phyloP scores from a whole-genome alignment of 805 yeast genomes.

The Candida nemodendra region DNA sequence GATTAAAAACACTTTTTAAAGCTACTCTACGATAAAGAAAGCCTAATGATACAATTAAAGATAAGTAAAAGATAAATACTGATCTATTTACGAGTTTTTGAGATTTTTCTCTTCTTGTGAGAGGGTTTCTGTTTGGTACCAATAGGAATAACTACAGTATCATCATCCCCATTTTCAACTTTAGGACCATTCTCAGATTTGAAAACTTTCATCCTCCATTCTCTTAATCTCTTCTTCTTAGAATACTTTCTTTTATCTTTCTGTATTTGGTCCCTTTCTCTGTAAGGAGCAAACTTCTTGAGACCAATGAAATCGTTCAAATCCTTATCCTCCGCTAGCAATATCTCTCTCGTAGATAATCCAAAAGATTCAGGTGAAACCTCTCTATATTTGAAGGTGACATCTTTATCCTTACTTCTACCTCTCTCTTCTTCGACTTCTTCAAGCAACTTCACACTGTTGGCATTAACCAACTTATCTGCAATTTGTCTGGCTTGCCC shows the following conservation, averaged over 20 bases:
- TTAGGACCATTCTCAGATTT: conserved; percentile 53
- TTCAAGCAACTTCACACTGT: conserved; percentile 61
- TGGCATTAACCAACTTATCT: conserved; percentile 73
- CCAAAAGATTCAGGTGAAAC: conserved; percentile 96
- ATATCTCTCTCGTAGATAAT: conserved; percentile 77
- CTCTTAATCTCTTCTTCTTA: conserved; percentile 76
- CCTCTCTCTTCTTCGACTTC: conserved; percentile 68
- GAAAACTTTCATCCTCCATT: conserved; percentile 88
- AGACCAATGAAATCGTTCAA: conserved; percentile 83
- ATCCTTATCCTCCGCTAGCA: conserved; percentile 84
- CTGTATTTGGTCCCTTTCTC: conserved; percentile 65
- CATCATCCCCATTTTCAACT: conserved; percentile 35
- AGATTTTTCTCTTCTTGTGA: conserved; percentile 18
- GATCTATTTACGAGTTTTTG: conserved; percentile 2
- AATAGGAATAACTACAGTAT: conserved; percentile 29
- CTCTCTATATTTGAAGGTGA: conserved; percentile 81
- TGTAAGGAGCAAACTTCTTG: conserved; percentile 91
- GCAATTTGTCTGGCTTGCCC: conserved; percentile 64
- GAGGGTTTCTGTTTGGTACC: conserved; percentile 28
- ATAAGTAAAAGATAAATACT: not conserved
- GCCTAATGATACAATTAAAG: too few relatives aligned
- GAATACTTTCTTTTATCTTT: conserved; percentile 84
- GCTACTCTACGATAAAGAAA: too few relatives aligned
- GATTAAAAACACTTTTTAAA: too few relatives aligned
- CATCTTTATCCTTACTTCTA: conserved; percentile 49